Evolutionary conservation across 192 early-diverging fungal genomes (phyloP), one percentile per base, ranked within the genome.

Genomic region (Entophlyctis luteolus): DNA sequence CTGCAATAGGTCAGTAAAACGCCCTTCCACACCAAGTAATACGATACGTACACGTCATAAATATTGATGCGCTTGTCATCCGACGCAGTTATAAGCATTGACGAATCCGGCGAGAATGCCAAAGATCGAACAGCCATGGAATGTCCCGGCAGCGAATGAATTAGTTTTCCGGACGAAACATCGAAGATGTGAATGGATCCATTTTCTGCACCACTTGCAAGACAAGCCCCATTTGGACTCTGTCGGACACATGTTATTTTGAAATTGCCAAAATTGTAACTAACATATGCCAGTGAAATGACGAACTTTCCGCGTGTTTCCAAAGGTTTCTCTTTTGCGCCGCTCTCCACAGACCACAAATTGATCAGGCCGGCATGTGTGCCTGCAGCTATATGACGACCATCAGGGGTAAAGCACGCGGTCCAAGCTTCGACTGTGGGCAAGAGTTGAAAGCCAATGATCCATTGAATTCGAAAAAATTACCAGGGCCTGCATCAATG

Each of bases 51-150:
- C 57, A 90, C 87, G 70, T 89, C 85, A 76, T 85, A 88, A 5
- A 90, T 72, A 59, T 87, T 79, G 38, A 93, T 87, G 6, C 90
- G 81, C 68, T 89, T 89, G 72, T 94, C 92, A 65, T 94, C 92
- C n/a, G 84, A 89, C 29, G 84, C 90, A 16, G 87, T 87, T 23
- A 93, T 68, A 0, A 92, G 74, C 1, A 81, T 82, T 5, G 76
- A 67, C 20, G 84, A 86, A 67, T 93, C 91, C 5, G 84, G 84
- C 0, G 88, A 82, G 71, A 93, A 94, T 18, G 84, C 74, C 16
- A 94, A 46, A n/a, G 85, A 79, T 52, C 92, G 79, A 3, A 92
- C 83, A 39, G 87, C 80, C 86, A 89, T 81, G 20, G 91, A 82
- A 59, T 93, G 91, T 25, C 87, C 90, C 67, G 81, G 84, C 53